These are phyloP conservation scores for Astrocystis sublimbata DNA, from an alignment of 495 filamentous ascomycete genomes.

Conservation along the genomic window DNA sequence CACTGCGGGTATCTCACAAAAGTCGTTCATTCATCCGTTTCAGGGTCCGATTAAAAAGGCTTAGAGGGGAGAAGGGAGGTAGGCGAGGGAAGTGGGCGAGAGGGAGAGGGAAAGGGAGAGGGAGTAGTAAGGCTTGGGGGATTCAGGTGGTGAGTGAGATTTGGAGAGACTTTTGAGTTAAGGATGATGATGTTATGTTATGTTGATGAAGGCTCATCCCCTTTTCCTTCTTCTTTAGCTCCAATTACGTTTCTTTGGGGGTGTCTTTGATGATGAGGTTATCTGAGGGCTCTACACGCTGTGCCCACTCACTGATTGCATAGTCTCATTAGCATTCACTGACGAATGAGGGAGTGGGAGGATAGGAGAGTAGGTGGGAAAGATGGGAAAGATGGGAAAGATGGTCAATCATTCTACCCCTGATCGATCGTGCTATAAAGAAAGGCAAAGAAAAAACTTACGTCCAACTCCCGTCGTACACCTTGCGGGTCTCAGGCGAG, in stretches of 20 bases:
- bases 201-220: too few relatives aligned
- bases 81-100: background rate
- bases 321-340: background rate
- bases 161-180: too few relatives aligned
- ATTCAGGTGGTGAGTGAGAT: too few relatives aligned
- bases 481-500: slow-evolving; percentile 62
- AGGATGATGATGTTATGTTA: too few relatives aligned
- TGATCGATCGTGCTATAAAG: too few relatives aligned
- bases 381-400: too few relatives aligned
- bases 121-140: too few relatives aligned
- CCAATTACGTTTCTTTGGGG: slow-evolving; percentile 7
- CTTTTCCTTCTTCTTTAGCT: background rate
- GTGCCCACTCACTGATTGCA: slow-evolving; percentile 67
- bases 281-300: slow-evolving; percentile 57
- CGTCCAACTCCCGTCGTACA: slow-evolving; percentile 99
- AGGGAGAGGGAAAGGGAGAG: too few relatives aligned
- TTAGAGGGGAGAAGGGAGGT: background rate
- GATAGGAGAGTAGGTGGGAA: too few relatives aligned
- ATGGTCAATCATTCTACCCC: too few relatives aligned
- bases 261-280: slow-evolving; percentile 54
- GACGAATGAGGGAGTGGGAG: too few relatives aligned
- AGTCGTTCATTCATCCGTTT: slow-evolving; percentile 12
- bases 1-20: slow-evolving; percentile 18
- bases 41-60: background rate
- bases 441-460: slow-evolving; percentile 52